phyloP scores from a whole-genome alignment of 306 rosid genomes.

The Mimosa bimucronata region DNA sequence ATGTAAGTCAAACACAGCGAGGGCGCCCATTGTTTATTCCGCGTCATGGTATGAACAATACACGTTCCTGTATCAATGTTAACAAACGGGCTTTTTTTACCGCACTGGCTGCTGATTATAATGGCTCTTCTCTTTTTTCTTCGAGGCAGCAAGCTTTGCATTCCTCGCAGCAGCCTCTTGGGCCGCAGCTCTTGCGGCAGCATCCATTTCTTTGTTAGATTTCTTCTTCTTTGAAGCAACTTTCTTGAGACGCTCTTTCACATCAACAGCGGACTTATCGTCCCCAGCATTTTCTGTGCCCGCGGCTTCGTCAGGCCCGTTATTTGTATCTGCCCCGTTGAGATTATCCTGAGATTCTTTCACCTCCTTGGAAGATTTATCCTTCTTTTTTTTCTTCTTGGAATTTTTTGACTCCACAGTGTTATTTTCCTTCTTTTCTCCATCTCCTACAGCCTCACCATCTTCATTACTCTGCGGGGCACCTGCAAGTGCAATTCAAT shows the following conservation, averaged over 20 bases:
- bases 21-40: constrained; percentile 59
- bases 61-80: constrained; percentile 58
- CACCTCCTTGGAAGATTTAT: constrained; percentile 74
- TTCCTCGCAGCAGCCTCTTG: constrained; percentile 89
- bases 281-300: constrained; percentile 60
- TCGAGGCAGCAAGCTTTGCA: constrained; percentile 85
- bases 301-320: constrained; percentile 48
- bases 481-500: constrained; percentile 47
- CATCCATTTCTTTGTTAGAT: constrained; percentile 83
- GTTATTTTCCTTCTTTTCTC: constrained; percentile 67
- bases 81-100: constrained; percentile 47
- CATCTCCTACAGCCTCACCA: constrained; percentile 54
- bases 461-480: constrained; percentile 57
- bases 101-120: constrained; percentile 93
- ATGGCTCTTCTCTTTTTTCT: constrained; percentile 95
- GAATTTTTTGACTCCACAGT: constrained; percentile 69
- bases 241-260: constrained; percentile 89
- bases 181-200: constrained; percentile 83
- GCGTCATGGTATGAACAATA: constrained; percentile 65
- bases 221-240: constrained; percentile 84
- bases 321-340: constrained; percentile 50
- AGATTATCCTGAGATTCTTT: constrained; percentile 72
- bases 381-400: constrained; percentile 96
- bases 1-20: constrained; percentile 51
- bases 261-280: constrained; percentile 67